Evolutionary conservation across 257 asterid species (phyloP).

Genomic region (Anisodus acutangulus): DNA sequence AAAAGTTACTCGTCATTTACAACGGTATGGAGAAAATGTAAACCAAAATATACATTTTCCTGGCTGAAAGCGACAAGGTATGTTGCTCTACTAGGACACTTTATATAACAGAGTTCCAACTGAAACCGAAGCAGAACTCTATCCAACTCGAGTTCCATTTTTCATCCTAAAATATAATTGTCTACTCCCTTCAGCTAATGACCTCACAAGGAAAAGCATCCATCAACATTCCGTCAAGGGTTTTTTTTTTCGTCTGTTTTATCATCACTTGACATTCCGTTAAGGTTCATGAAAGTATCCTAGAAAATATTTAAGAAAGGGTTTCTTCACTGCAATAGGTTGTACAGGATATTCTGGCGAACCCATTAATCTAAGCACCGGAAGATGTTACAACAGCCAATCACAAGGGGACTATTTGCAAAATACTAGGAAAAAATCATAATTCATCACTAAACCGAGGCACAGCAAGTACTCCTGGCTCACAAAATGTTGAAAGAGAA

Average conservation of each 20-base stretch:
- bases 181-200: not conserved
- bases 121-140: not conserved
- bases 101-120: not conserved
- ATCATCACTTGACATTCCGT: not conserved
- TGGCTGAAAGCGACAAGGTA: not conserved
- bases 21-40: not conserved
- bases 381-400: not conserved
- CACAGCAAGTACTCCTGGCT: not conserved
- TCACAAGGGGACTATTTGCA: not conserved
- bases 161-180: not conserved
- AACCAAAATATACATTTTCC: not conserved
- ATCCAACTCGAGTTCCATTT: not conserved
- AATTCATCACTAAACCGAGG: not conserved
- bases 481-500: not conserved
- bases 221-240: not conserved
- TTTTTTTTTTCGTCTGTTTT: no score
- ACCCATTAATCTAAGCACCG: not conserved
- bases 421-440: not conserved
- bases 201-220: not conserved
- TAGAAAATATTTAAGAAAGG: not conserved
- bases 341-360: not conserved
- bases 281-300: not conserved
- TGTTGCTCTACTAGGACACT: not conserved
- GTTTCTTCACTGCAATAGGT: not conserved
- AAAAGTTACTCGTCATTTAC: not conserved